Percentiles rank a stretch among this genome's conserved stretches.
Conservation (phyloP, 2,329 filamentous ascomycete species). For the Calonectria pauciramosa region DNA sequence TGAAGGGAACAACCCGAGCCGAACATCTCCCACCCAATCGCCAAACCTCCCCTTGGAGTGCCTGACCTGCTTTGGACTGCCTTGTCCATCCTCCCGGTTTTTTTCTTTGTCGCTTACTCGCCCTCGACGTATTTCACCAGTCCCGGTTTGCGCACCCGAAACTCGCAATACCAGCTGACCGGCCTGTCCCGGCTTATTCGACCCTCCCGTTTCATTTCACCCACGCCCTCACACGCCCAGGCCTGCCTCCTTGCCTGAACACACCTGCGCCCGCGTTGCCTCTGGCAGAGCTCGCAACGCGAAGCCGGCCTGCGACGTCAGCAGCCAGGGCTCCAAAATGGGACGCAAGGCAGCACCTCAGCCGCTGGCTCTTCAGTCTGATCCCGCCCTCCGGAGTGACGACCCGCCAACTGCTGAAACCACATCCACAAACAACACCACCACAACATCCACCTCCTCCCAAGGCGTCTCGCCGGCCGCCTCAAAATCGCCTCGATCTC, state of each 20-base stretch:
- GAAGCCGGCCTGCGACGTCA: conserved; percentile 42
- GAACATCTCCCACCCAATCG: conserved; percentile 37
- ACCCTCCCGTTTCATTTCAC: conserved; percentile 24
- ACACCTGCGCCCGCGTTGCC: conserved; percentile 33
- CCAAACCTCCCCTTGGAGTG: conserved; percentile 32
- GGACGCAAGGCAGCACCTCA: conserved; percentile 71
- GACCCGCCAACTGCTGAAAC: conserved; percentile 50
- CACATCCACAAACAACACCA: conserved; percentile 32
- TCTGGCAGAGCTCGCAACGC: conserved; percentile 38
- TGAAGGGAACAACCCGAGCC: conserved; percentile 31
- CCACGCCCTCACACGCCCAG: conserved; percentile 39
- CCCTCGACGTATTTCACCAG: conserved; percentile 6
- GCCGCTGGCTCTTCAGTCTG: conserved; percentile 66
- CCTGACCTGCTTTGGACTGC: conserved; percentile 8
- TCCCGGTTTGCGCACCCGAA: conserved; percentile 22
- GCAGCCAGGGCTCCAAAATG: conserved; percentile 56
- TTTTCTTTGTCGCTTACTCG: conserved; percentile 14
- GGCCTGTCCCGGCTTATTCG: conserved; percentile 21
- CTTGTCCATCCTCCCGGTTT: conserved; percentile 1
- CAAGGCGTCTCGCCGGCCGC: conserved; percentile 50
- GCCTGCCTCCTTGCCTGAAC: conserved; percentile 26
- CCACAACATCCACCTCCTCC: conserved; percentile 35
- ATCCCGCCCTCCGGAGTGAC: conserved; percentile 51
- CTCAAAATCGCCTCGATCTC: conserved; percentile 58
- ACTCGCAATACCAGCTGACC: conserved; percentile 26